Percentiles rank a stretch among this genome's conserved stretches.
Evolutionary conservation across 768 basidiomycete species (phyloP).

Genomic region (Suillus subalutaceus): DNA sequence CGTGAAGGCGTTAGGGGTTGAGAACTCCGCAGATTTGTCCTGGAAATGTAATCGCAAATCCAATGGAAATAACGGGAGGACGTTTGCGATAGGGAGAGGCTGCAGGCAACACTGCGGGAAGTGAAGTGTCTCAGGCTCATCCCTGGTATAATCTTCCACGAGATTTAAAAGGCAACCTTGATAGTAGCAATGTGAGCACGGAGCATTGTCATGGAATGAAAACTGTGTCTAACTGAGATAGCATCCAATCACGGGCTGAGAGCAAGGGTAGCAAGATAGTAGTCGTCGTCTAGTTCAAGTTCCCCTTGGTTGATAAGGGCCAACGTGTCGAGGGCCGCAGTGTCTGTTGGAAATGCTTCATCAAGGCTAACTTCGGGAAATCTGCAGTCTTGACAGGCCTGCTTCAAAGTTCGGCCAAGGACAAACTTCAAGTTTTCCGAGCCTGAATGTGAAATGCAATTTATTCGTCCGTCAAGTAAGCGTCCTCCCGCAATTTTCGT

Average conservation of each 20-base stretch:
- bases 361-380: constrained; percentile 42
- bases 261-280: constrained; percentile 44
- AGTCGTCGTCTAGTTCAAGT: constrained; percentile 27
- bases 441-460: constrained; percentile 46
- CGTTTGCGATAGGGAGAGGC: constrained; percentile 30
- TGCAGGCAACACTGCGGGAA: constrained; percentile 54
- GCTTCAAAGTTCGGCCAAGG: constrained; percentile 27
- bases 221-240: not conserved
- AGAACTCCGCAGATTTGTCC: constrained; percentile 49
- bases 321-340: constrained; percentile 32
- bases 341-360: constrained; percentile 42
- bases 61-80: constrained; percentile 32
- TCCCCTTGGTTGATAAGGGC: constrained; percentile 39
- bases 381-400: constrained; percentile 32
- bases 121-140: constrained; percentile 55
- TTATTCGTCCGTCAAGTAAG: constrained; percentile 43
- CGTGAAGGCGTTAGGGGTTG: constrained; percentile 38
- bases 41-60: constrained; percentile 36
- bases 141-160: constrained; percentile 44
- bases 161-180: constrained; percentile 43
- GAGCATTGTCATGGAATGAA: constrained; percentile 24
- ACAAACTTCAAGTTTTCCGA: constrained; percentile 33
- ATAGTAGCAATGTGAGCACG: constrained; percentile 53
- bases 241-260: constrained; percentile 16
- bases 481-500: constrained; percentile 37